A percentile compares a stretch with the other conserved stretches of the same genome.
Evolutionary conservation across 345 rosid species (phyloP).

Genomic region (Mangifera indica): DNA sequence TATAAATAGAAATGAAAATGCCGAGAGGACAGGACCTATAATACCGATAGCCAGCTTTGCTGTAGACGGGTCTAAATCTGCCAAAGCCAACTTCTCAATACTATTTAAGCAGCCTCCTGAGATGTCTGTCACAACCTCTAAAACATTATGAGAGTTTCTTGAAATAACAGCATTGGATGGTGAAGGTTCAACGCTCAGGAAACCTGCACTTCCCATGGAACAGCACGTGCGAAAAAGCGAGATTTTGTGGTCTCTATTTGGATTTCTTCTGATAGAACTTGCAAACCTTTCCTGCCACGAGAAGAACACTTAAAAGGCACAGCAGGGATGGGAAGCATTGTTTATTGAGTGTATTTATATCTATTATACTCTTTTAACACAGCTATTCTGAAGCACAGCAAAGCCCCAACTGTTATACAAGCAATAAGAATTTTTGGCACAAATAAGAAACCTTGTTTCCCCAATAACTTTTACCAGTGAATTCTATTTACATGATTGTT

Average conservation of each 20-base stretch:
- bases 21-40: conserved; percentile 71
- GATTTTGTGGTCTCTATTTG: not conserved
- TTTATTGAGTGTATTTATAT: no score
- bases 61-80: conserved; percentile 70
- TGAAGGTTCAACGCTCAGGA: conserved; percentile 12
- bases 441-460: not conserved
- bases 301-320: not conserved
- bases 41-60: conserved; percentile 69
- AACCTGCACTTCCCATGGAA: conserved; percentile 8
- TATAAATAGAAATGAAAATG: conserved; percentile 68
- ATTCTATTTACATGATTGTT: not conserved
- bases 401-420: not conserved
- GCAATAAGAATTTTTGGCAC: not conserved
- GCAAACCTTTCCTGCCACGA: conserved; percentile 29
- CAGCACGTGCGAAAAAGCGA: conserved; percentile 6
- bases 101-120: conserved; percentile 21
- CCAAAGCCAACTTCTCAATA: conserved; percentile 35
- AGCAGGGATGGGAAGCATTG: not conserved
- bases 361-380: not conserved
- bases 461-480: not conserved
- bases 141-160: not conserved
- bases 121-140: not conserved
- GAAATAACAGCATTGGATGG: conserved; percentile 9
- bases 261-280: conserved; percentile 13
- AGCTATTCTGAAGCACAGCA: not conserved